Evolutionary conservation across 805 yeast genomes (phyloP).

Genomic region (Kluyveromyces siamensis): DNA sequence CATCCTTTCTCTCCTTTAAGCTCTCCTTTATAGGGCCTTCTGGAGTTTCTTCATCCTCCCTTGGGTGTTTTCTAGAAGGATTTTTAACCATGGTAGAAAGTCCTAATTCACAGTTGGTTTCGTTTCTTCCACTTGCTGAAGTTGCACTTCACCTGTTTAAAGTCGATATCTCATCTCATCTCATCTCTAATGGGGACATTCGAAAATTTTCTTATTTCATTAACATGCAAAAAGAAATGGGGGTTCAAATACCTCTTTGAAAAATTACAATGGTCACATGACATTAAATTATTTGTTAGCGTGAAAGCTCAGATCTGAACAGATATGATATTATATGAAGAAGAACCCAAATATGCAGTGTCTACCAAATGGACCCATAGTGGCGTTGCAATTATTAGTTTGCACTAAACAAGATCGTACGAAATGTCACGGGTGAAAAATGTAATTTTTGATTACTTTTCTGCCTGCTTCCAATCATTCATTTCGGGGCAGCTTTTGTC

Average conservation of each 20-base stretch:
- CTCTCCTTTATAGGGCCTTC: neutral
- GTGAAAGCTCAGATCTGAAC: too few relatives aligned
- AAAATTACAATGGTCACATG: neutral
- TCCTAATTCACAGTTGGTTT: neutral
- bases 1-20: neutral
- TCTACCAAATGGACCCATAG: too few relatives aligned
- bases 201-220: neutral
- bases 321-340: too few relatives aligned
- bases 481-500: neutral
- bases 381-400: too few relatives aligned
- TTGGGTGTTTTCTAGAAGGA: neutral
- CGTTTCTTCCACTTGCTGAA: neutral
- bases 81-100: neutral
- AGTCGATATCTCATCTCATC: conserved; percentile 20
- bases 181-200: conserved; percentile 5
- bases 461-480: neutral
- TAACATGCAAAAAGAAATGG: neutral
- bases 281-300: neutral
- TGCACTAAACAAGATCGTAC: neutral
- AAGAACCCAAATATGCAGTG: too few relatives aligned
- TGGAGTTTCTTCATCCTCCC: neutral
- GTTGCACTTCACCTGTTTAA: neutral
- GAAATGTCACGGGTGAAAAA: neutral
- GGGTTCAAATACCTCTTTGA: neutral
- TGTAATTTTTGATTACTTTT: neutral